phyloP scores from a whole-genome alignment of 1,139 yeast genomes.

The Sugiyamaella pinicola region DNA sequence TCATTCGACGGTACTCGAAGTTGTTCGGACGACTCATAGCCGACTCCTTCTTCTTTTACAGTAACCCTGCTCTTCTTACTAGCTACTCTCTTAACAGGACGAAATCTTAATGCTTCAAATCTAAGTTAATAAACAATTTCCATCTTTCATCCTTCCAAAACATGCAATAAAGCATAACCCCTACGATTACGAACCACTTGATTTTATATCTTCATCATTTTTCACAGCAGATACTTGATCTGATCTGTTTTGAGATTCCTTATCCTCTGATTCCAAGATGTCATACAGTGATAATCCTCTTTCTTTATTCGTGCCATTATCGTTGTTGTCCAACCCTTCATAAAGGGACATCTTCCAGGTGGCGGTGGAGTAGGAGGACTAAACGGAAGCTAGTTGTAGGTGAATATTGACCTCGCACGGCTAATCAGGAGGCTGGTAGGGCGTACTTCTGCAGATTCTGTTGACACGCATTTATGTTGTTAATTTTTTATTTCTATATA shows the following conservation, averaged over 20 bases:
- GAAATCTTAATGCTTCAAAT: slow-evolving; percentile 22
- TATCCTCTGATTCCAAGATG: slow-evolving; percentile 10
- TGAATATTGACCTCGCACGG: too few species aligned
- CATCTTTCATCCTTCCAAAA: not conserved
- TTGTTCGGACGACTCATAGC: not conserved
- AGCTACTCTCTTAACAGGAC: slow-evolving; percentile 17
- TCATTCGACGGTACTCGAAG: not conserved
- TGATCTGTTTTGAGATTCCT: not conserved
- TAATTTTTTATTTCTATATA: too few species aligned
- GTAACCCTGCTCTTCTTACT: slow-evolving; percentile 2
- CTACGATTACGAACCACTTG: slow-evolving; percentile 17
- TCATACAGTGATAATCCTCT: slow-evolving; percentile 8
- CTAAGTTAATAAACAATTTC: slow-evolving; percentile 14
- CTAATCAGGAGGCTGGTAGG: too few species aligned
- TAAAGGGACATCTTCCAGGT: slow-evolving; percentile 10
- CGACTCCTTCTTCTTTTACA: not conserved
- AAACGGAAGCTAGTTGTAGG: too few species aligned
- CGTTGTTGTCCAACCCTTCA: slow-evolving; percentile 3
- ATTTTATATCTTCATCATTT: slow-evolving; percentile 6
- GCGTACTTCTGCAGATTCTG: too few species aligned
- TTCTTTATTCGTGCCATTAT: not conserved
- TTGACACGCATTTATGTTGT: too few species aligned
- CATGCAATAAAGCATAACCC: slow-evolving; percentile 10
- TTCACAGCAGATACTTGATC: not conserved
- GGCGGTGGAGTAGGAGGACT: not conserved